Evolutionary conservation across 805 yeast genomes (phyloP), one percentile per base, ranked within the genome.

Genomic region (Zygosaccharomyces bailii): DNA sequence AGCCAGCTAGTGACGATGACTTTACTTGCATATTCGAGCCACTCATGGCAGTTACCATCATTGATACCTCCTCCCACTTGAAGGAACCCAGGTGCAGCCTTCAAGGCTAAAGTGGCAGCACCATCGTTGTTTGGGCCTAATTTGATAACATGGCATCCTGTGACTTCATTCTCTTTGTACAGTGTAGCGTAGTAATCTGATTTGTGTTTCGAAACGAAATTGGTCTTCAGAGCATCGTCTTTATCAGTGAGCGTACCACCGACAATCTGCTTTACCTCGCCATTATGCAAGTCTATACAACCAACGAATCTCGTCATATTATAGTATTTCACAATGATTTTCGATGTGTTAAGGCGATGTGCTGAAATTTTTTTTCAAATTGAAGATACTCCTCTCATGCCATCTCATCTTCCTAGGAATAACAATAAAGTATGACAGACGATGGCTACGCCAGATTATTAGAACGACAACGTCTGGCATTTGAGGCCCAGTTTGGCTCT

Each of bases 1-100:
- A 93, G 65, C 85, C 91, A 93, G 45, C 96, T 85, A 1, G 99
- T 93, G 14, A 93, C 81, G 43, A 93, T 93, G 13, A 93, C 86
- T 63, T 93, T 93, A 4, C 83, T 74, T 0, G 99, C 99, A 34
- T 67, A 60, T 17, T 82, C 78, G 34, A 93, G 68, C 99, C 99
- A 93, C 9, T 68, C 57, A 46, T 71, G 46, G 2, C 96, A 96
- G 63, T 93, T 93, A 1, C 69, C 67, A 23, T 73, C 75, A 48
- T 71, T 88, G 50, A 91, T 88, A 0, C 98, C 98, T 18, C 99
- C 99, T 2, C 99, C 99, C 9, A 91, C 76, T 66, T 91, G 98
- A 42, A 91, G 66, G 23, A 71, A 64, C 2, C 66, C 59, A 0
- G 95, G 95, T 88, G 96, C 87, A 1, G 84, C 73, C 10, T 58